phyloP scores from a whole-genome alignment of 495 filamentous ascomycete species.

The Durotheca rogersii region DNA sequence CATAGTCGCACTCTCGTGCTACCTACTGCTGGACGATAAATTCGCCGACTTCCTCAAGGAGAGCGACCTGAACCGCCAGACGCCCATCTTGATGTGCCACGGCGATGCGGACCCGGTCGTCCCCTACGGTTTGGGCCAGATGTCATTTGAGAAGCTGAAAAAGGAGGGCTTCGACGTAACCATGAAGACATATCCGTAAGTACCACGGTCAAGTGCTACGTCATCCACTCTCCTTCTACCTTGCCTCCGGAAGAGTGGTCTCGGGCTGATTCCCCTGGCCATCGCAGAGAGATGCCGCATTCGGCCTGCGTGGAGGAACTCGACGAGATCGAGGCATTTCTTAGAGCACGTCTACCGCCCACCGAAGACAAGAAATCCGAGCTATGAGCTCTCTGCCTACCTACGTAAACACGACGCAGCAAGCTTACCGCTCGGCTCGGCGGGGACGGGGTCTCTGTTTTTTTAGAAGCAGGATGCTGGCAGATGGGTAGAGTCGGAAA shows the following conservation, averaged over 20 bases:
- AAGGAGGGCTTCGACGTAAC: constrained; percentile 67
- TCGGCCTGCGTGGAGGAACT: constrained; percentile 78
- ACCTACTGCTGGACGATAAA: constrained; percentile 73
- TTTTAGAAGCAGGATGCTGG: too few relatives aligned
- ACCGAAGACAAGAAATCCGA: constrained; percentile 48
- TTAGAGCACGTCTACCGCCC: constrained; percentile 62
- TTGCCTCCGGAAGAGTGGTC: background rate
- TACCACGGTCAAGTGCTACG: too few relatives aligned
- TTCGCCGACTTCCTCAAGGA: constrained; percentile 64
- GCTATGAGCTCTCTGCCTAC: constrained; percentile 35
- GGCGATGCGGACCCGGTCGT: constrained; percentile 75
- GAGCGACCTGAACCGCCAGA: constrained; percentile 70
- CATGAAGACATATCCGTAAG: constrained; percentile 74
- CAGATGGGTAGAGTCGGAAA: too few relatives aligned
- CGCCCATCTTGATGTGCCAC: constrained; percentile 86
- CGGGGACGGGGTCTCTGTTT: too few relatives aligned
- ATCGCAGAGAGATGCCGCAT: constrained; percentile 65
- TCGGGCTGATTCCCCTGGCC: constrained; percentile 16
- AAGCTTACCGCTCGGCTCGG: too few relatives aligned
- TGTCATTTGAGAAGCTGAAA: constrained; percentile 62
- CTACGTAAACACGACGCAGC: background rate
- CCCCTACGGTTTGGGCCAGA: constrained; percentile 62
- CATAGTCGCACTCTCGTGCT: constrained; percentile 82
- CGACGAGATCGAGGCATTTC: constrained; percentile 76
- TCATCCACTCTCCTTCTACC: too few relatives aligned